Evolutionary conservation across 148 eudicot species (phyloP).

Genomic region (Vaccinium vitisidaea): DNA sequence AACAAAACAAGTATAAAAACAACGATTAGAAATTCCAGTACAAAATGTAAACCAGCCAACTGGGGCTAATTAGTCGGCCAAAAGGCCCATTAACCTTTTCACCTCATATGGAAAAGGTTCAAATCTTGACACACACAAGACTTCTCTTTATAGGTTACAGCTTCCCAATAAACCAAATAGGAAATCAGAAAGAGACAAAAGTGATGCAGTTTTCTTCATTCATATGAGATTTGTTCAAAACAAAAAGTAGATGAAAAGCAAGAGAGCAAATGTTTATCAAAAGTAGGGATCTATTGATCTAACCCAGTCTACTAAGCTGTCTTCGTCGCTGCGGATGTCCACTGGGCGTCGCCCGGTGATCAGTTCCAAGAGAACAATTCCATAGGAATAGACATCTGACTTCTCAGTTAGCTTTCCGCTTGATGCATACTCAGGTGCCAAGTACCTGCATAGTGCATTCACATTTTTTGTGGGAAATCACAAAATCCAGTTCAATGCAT

Average conservation of each 20-base stretch:
- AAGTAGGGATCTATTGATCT: background rate
- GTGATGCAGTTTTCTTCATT: background rate
- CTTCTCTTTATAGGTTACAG: background rate
- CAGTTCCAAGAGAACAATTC: constrained; percentile 79
- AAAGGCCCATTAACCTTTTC: background rate
- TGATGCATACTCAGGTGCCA: constrained; percentile 97
- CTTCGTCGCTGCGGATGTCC: constrained; percentile 51
- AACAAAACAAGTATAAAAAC: background rate
- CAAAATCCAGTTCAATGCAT: background rate
- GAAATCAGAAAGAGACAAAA: background rate
- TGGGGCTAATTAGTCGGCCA: background rate
- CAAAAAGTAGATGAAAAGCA: background rate
- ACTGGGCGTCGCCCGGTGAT: constrained; percentile 78
- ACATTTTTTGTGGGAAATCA: background rate
- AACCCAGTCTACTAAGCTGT: constrained; percentile 86
- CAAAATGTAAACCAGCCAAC: background rate
- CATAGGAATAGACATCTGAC: constrained; percentile 81
- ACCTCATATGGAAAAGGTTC: background rate
- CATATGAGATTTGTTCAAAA: background rate
- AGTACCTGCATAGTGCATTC: constrained; percentile 43
- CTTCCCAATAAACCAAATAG: no score
- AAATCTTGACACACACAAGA: background rate
- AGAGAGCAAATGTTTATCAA: background rate
- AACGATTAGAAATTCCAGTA: no score
- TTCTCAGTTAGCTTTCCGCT: constrained; percentile 85